Evolutionary conservation across 2,329 filamentous ascomycete genomes (phyloP).

Genomic region (Esteya vermicola): DNA sequence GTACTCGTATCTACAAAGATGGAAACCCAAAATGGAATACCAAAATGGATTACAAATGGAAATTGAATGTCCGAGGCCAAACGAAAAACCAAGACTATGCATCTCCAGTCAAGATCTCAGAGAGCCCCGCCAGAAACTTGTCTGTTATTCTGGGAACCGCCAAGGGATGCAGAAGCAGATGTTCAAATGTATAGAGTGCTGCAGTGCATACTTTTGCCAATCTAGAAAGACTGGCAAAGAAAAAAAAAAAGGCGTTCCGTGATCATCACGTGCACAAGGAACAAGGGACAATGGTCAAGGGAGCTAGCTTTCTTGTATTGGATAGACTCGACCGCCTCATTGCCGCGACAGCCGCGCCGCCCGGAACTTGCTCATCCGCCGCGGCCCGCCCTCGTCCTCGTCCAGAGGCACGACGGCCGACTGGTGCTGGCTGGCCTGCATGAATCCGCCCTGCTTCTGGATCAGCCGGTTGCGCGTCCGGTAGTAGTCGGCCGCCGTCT

Average conservation of each 20-base stretch:
- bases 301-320: background rate
- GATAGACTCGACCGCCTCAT: constrained; percentile 14
- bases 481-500: constrained; percentile 74
- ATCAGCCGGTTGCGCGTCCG: constrained; percentile 71
- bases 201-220: constrained; percentile 41
- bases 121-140: constrained; percentile 41
- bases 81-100: constrained; percentile 38
- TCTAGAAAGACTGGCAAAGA: background rate
- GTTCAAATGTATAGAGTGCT: too few species aligned
- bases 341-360: constrained; percentile 48
- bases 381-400: constrained; percentile 48
- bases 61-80: constrained; percentile 51
- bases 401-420: constrained; percentile 52
- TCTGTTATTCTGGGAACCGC: constrained; percentile 42
- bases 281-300: too few species aligned
- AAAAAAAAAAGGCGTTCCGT: background rate
- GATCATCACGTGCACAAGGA: too few species aligned
- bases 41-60: too few species aligned
- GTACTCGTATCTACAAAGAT: background rate
- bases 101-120: constrained; percentile 36
- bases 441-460: constrained; percentile 68
- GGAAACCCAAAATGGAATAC: too few species aligned
- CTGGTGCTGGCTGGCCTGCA: constrained; percentile 57
- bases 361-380: constrained; percentile 59
- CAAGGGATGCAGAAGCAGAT: constrained; percentile 39